Base-by-base conservation (phyloP, 371 early-diverging fungal genomes). In the Lichtheimia ramosa region DNA sequence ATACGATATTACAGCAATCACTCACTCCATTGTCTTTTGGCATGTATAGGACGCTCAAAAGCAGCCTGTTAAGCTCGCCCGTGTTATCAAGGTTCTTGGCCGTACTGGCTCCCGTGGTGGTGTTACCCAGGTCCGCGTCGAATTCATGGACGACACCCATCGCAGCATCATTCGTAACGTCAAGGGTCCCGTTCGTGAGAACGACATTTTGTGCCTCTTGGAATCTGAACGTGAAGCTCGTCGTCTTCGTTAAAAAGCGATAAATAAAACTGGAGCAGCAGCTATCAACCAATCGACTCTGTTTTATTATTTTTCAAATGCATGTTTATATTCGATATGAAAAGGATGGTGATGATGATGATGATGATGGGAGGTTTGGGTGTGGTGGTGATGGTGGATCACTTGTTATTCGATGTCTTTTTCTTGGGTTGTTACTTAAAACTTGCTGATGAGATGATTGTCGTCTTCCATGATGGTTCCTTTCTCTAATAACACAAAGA, bases 181-280 rank as follows among this genome's bases (percentile, higher is more conserved):
- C 81, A 95, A 94, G 88, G 98, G 98, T 55, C 98, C 98, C 74
- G 97, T 98, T 69, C 93, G 96, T 73, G 97, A 96, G 81, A 87
- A 90, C 86, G 96, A 97, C 79, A 91, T 96, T 71, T 83, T 97
- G 68, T 92, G 95, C 82, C 91, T 97, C 59, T 89, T 97, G 79
- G 98, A 98, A 86, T 94, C 96, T 62, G 98, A 98, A 87, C 96
- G 98, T 88, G 98, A 98, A 83, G 98, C 98, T 71, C 93, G 98
- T 70, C 94, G 98, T 79, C 96, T 97, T 71, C 92, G 97, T 79
- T 96, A 92, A 93, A 92, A 93, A 64, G 54, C 34, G 34, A 34
- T 3, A 34, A 34, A 34, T 34, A 34, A 34, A 34, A 34, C 34
- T 34, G 1, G 53, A 20, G 27, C 23, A 52, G 34, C 34, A 34